phyloP scores from a whole-genome alignment of 345 rosid species.

The Eucalyptus sp. region DNA sequence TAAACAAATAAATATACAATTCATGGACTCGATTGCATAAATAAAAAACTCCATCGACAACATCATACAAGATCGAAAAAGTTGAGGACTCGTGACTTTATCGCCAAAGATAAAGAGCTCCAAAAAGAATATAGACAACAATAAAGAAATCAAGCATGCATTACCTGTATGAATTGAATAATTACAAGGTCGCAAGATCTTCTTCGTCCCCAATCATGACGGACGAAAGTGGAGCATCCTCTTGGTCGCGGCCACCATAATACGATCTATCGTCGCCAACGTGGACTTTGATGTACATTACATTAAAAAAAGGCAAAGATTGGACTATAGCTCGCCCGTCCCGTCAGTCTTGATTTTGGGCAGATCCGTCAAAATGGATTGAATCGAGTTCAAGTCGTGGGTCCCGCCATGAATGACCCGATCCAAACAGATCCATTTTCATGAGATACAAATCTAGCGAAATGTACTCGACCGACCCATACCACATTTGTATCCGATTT shows the following conservation, averaged over 20 bases:
- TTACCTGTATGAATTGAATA: not conserved
- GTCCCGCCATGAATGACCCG: accelerated
- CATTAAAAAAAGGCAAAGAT: too few relatives aligned
- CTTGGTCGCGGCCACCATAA: not conserved
- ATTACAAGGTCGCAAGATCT: not conserved
- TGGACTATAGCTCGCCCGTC: not conserved
- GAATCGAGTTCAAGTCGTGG: too few relatives aligned
- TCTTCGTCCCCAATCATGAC: not conserved
- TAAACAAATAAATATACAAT: not conserved
- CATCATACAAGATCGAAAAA: not conserved
- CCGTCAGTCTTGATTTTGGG: not conserved
- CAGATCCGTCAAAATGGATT: not conserved
- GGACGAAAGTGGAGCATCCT: not conserved
- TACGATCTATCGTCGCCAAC: not conserved
- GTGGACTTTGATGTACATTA: not conserved
- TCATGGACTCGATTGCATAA: not conserved
- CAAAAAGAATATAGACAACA: not conserved
- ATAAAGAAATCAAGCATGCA: not conserved
- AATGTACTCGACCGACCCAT: accelerated
- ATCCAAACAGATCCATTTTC: too few relatives aligned
- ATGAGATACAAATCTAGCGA: accelerated
- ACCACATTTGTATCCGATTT: too few relatives aligned
- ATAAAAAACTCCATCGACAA: not conserved
- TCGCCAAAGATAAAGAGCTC: not conserved
- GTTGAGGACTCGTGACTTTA: not conserved